Base-by-base conservation (phyloP, 2,329 filamentous ascomycete genomes). In the Penicillium italicum region DNA sequence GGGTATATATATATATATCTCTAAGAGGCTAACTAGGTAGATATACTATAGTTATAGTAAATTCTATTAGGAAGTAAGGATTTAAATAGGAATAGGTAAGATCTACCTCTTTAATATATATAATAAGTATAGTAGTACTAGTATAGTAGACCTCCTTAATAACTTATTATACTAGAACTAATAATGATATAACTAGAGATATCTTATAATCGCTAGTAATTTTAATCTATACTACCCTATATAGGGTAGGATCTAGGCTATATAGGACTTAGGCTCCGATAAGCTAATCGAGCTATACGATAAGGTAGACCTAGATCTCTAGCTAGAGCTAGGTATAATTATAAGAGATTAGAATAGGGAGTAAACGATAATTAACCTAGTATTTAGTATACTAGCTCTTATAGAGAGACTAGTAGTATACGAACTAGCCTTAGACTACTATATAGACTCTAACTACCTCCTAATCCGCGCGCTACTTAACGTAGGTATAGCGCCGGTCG, bases 401-500 rank as follows among this genome's bases (percentile, higher is more conserved):
- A 36, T 4, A 1, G n/a, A 36, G 34, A 36, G 34, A 18, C 3
- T 36, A 0, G 34, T 18, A 0, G 34, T 36, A 4, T 36, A 4
- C 3, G n/a, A 36, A 3, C 34, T 36, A 1, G 34, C 34, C 0
- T 1, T 36, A 10, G 34, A 36, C 0, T 36, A n/a, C 7, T 9
- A 36, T 2, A 4, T 9, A 4, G 34, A 36, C 3, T 36, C 34
- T 0, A n/a, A 36, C 10, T 9, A 36, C 9, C 8, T 36, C 2
- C 34, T n/a, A 4, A 36, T 36, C 8, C n/a, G n/a, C 0, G 9
- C 1, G 3, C n/a, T 36, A 2, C 3, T 36, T 3, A n/a, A 36
- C 4, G 1, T 18, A 0, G 8, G 9, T 0, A 18, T 2, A 1
- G 8, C 0, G 2, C 34, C 34, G 8, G 8, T 2, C 4, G 8